Evolutionary conservation across 805 yeast genomes (phyloP), one percentile per base, ranked within the genome.

Genomic region (Sugiyamaella smithiae): DNA sequence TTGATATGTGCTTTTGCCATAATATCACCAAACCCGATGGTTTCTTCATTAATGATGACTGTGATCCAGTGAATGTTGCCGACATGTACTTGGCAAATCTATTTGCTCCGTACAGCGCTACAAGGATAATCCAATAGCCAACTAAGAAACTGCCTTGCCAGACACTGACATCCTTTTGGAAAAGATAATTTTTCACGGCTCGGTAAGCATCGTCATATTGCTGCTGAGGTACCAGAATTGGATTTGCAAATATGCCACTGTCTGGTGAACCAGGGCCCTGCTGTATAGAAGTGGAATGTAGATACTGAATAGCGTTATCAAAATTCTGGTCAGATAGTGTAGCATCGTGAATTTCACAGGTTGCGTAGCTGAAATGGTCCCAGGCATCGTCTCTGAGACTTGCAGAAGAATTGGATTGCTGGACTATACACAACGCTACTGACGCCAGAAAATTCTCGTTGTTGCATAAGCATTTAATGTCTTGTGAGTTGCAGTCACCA

Each of bases 121-220:
- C 52, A 17, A 67, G 43, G 7, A 56, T 40, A 2, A 58, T 45
- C 69, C 69, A 67, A 56, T 62, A 67, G 2, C 58, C 49, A 1
- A 58, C 56, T 20, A 67, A 48, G 16, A 62, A 62, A 6, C 56
- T 29, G 1, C 71, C 70, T 17, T 60, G 61, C 62, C 65, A 60
- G 0, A 58, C 57, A 14, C 66, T 51, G 7, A 53, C 43, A 25
- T 58, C 65, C 44, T 64, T 67, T 44, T 66, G 48, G 36, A 43
- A 29, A 16, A 54, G 46, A 28, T 47, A 53, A 28, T 56, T 52
- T 25, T 45, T 29, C 4, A 50, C 52, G 7, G 59, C 43, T 20
- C 22, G 37, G 36, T 43, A 47, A 5, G 48, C 43, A 8, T 24
- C 38, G 3, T 33, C 23, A 26, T 46, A 57, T 19, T 41, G 38